Evolutionary conservation across 2,329 filamentous ascomycete genomes (phyloP).

Genomic region (Macrophomina pseudophaseolina): DNA sequence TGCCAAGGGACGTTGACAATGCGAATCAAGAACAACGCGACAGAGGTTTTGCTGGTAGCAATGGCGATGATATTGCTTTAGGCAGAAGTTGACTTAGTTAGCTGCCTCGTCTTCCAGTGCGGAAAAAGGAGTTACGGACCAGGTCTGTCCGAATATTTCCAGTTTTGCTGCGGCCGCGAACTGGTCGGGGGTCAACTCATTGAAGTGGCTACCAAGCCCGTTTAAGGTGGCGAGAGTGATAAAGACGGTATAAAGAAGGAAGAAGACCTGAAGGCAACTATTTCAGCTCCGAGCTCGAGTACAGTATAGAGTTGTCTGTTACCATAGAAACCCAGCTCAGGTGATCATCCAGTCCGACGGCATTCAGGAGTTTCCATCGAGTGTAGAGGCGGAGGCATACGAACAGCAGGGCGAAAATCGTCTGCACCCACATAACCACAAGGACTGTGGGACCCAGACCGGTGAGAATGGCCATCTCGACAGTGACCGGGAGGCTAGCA

Average conservation of each 20-base stretch:
- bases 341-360: conserved; percentile 38
- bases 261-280: conserved; percentile 31
- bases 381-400: conserved; percentile 38
- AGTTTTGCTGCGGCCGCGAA: conserved; percentile 40
- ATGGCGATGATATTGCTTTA: conserved; percentile 37
- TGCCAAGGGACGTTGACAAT: conserved; percentile 38
- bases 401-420: conserved; percentile 34
- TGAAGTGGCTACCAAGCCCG: conserved; percentile 37
- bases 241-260: conserved; percentile 36
- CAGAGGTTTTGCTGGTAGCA: conserved; percentile 37
- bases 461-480: neutral
- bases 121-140: no score
- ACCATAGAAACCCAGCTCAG: conserved; percentile 31
- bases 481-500: neutral
- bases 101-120: no score
- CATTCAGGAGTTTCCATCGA: conserved; percentile 35
- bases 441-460: neutral
- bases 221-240: conserved; percentile 35
- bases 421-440: conserved; percentile 39
- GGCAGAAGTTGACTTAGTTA: no score
- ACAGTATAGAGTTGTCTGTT: neutral
- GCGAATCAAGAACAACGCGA: conserved; percentile 39
- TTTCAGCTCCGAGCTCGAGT: neutral
- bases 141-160: conserved; percentile 38
- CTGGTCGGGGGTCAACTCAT: conserved; percentile 32